A percentile compares a stretch with the other conserved stretches of the same genome.
These are phyloP conservation scores for Elaphomyces granulatus DNA, from an alignment of 495 filamentous ascomycete species.

Conservation along the genomic window DNA sequence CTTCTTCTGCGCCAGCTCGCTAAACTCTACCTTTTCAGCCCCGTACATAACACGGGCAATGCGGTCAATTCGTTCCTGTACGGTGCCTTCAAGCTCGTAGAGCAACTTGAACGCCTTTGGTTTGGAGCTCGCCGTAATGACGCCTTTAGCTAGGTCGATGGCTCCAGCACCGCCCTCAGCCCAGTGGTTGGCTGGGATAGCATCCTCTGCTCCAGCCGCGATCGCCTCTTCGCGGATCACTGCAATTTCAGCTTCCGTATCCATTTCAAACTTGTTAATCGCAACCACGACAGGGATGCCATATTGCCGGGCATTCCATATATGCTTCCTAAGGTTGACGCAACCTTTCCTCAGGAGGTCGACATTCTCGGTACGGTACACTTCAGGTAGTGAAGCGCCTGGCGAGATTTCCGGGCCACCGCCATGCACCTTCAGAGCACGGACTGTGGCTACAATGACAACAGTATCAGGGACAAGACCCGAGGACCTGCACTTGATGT, in stretches of 20 bases:
- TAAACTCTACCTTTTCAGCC: constrained; percentile 80
- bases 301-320: constrained; percentile 72
- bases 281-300: constrained; percentile 94
- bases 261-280: constrained; percentile 90
- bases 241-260: constrained; percentile 84
- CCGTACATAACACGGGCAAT: constrained; percentile 93
- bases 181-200: constrained; percentile 92
- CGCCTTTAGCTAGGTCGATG: constrained; percentile 73
- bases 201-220: constrained; percentile 85
- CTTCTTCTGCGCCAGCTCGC: constrained; percentile 87
- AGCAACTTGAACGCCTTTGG: constrained; percentile 83
- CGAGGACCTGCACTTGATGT: constrained; percentile 96
- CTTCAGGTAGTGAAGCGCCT: constrained; percentile 63
- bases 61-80: constrained; percentile 81
- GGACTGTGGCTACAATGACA: constrained; percentile 88
- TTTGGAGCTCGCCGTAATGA: constrained; percentile 69
- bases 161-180: constrained; percentile 89
- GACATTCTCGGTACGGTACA: constrained; percentile 87
- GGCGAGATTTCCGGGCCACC: constrained; percentile 85
- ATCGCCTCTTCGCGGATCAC: constrained; percentile 82
- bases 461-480: constrained; percentile 86
- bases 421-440: constrained; percentile 92
- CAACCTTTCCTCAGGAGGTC: constrained; percentile 81
- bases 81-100: constrained; percentile 63
- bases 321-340: constrained; percentile 88